Base-by-base conservation (phyloP, 352 stramenopile genomes). In the Pythium pyrilobum region DNA sequence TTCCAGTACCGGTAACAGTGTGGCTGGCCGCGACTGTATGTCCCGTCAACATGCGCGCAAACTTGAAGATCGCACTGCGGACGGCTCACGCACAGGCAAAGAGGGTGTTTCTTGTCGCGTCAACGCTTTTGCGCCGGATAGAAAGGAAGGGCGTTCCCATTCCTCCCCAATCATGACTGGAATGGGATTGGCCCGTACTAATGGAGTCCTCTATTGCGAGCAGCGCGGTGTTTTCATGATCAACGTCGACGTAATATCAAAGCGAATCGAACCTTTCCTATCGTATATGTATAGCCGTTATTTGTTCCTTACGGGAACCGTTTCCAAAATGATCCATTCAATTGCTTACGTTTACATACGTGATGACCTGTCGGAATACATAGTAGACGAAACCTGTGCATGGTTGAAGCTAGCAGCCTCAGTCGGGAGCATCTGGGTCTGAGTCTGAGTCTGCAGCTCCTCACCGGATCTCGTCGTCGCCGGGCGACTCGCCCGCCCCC, bases 231-330 rank as follows among this genome's bases (percentile, higher is more conserved):
- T 43, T 52, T 52, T 31, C 44, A 51, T 46, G 18, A 40, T 25
- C 44, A 51, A 28, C 24, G 48, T 56, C 37, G 48, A 56, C 48
- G 48, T 56, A 46, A 56, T 56, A 56, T 45, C 5, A 18, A 38
- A 56, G 34, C 10, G 15, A 18, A 4, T 29, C n/a, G n/a, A 11
- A 45, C 33, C 47, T 54, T 6, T 25, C 6, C 36, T 15, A 54
- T 1, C 9, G 6, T 5, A 56, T 49, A 29, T 31, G n/a, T 13
- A 11, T 3, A 12, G n/a, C 5, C 21, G 20, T 32, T 34, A n/a
- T n/a, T n/a, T n/a, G n/a, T n/a, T 36, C 31, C 13, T 13, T 36
- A 8, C n/a, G n/a, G n/a, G n/a, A n/a, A n/a, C n/a, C n/a, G n/a
- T n/a, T n/a, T n/a, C n/a, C n/a, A n/a, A n/a, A n/a, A n/a, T n/a